A percentile compares a stretch with the other conserved stretches of the same genome.
Conservation (phyloP, 257 asterid genomes). For the Marsdenia floribunda region DNA sequence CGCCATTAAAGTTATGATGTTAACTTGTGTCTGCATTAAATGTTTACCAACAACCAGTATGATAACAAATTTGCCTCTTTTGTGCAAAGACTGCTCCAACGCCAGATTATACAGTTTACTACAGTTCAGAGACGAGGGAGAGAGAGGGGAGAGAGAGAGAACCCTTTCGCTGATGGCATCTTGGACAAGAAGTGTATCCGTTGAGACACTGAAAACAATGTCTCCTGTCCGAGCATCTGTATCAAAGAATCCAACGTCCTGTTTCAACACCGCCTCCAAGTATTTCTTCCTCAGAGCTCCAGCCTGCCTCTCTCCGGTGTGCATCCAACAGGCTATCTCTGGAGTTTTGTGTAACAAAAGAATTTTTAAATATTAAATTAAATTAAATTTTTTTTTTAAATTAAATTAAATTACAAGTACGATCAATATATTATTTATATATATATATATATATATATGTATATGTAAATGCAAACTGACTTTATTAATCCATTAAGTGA, state of each 20-base stretch:
- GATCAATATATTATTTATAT: not conserved
- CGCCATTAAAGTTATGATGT: constrained; percentile 16
- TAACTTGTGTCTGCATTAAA: constrained; percentile 36
- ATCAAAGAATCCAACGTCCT: constrained; percentile 98
- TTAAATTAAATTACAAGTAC: not conserved
- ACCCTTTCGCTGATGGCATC: constrained; percentile 99
- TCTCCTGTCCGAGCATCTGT: constrained; percentile 99
- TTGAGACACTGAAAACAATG: constrained; percentile 91
- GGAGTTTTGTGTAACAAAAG: constrained; percentile 5
- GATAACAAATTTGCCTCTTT: constrained; percentile 24
- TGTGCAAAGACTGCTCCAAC: constrained; percentile 13
- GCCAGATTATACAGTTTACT: constrained; percentile 33
- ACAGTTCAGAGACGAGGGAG: constrained; percentile 15
- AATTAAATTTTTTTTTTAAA: too few relatives aligned
- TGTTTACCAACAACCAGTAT: constrained; percentile 25
- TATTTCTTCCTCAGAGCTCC: constrained; percentile 84
- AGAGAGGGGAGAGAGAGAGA: not conserved
- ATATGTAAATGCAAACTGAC: not conserved
- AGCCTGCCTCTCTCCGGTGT: constrained; percentile 90
- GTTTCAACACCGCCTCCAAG: constrained; percentile 90
- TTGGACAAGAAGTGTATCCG: constrained; percentile 96
- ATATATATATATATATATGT: too few relatives aligned
- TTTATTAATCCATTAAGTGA: not conserved
- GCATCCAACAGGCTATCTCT: constrained; percentile 99
- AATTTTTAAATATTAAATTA: too few relatives aligned